A percentile compares a stretch with the other conserved stretches of the same genome.
Conservation (phyloP, 2,329 filamentous ascomycete species). For the Chalaropsis ovoidea region DNA sequence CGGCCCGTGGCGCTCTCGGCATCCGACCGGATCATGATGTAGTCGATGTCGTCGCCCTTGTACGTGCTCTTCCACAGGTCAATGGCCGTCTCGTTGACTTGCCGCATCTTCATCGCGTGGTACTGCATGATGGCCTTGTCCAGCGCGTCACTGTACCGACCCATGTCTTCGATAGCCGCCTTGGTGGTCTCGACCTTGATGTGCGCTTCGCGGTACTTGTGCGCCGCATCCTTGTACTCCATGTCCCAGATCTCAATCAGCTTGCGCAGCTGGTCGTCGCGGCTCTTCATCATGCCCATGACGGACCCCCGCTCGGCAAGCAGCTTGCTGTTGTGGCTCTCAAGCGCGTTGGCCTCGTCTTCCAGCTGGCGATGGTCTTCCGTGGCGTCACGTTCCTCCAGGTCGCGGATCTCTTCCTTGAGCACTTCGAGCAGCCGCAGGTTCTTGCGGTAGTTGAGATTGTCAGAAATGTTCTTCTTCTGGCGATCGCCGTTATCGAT, state of each 20-base stretch:
- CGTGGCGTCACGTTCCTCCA: constrained; percentile 70
- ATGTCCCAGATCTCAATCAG: constrained; percentile 71
- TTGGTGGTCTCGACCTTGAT: constrained; percentile 87
- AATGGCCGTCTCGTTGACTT: constrained; percentile 88
- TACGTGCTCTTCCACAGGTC: constrained; percentile 98
- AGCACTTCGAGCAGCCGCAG: constrained; percentile 58
- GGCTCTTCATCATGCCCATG: constrained; percentile 69
- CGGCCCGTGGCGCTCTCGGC: constrained; percentile 64
- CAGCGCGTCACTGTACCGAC: constrained; percentile 68
- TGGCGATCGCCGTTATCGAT: constrained; percentile 70
- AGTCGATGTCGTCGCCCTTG: constrained; percentile 93
- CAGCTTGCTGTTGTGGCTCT: constrained; percentile 57
- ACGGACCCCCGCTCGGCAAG: constrained; percentile 63
- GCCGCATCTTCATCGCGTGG: constrained; percentile 93
- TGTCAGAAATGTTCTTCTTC: constrained; percentile 80
- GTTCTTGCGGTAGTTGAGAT: constrained; percentile 73
- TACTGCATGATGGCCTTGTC: constrained; percentile 98
- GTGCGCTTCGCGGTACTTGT: constrained; percentile 74
- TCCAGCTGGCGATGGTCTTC: constrained; percentile 70
- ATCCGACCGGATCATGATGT: constrained; percentile 88
- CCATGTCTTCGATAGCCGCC: constrained; percentile 83
- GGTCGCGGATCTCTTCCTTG: constrained; percentile 56
- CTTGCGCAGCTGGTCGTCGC: constrained; percentile 67
- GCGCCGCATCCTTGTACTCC: constrained; percentile 73
- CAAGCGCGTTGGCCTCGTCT: constrained; percentile 56